Base-by-base conservation (phyloP, 2,329 filamentous ascomycete species). In the Hymenoscyphus repandus region DNA sequence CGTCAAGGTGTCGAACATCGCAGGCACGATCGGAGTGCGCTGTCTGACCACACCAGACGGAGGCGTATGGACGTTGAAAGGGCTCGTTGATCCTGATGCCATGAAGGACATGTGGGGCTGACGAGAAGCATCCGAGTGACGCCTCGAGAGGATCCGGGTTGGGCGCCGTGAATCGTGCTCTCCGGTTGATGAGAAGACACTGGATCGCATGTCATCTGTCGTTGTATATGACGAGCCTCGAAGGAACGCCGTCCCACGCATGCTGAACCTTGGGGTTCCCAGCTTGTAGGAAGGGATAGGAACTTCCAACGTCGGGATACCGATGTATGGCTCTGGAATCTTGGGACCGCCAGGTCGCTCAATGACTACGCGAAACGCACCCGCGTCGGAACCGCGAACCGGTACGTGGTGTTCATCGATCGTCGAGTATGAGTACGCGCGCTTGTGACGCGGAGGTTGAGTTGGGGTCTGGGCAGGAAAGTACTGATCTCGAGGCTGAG, bases 261-360 rank as follows among this genome's bases (percentile, higher is more conserved):
- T 72, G 56, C 86, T 92, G 68, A 96, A 95, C 52, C 83, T 81
- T 15, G 90, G 89, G 1, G 85, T 87, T 11, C 90, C 91, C 51
- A 96, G 74, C 58, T 85, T 84, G 75, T 91, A 95, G 50, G 88
- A 85, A 33, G 91, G 90, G 45, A 96, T 95, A 18, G 83, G 76
- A 39, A 92, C 78, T 59, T 90, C 80, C 45, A 95, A 73, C 33
- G 82, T 70, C 11, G 80, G 82, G 36, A 74, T 66, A n/a, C 69
- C 68, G 37, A 65, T 57, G 58, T 63, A 53, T 3, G 45, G 32
- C 13, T 74, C 70, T 55, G 80, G 76, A 5, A 82, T 85, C 64
- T 78, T 85, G 22, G 83, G 79, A 47, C 80, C 77, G 22, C 77
- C 75, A 9, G 87, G 80, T 55, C 88, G 79, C 46, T 90, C 86